Percentiles rank a stretch among this genome's conserved stretches.
Evolutionary conservation across 1,284 basidiomycete genomes (phyloP).

Genomic region (Malassezia restricta): DNA sequence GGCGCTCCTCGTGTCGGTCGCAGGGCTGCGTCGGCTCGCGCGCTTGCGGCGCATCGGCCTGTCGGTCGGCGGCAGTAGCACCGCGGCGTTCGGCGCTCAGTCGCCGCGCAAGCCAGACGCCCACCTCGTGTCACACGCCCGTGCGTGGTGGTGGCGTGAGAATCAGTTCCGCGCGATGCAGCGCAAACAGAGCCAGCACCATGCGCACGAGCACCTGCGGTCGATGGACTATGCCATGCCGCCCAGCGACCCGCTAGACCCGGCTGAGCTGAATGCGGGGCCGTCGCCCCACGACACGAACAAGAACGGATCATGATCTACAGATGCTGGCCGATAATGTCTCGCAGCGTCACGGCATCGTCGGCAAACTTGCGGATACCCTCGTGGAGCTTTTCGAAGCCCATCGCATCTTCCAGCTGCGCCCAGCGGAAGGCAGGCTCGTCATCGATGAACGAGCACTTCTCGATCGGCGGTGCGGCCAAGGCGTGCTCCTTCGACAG

Average conservation of each 20-base stretch:
- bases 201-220: background rate
- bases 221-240: background rate
- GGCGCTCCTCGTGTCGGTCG: slow-evolving; percentile 17
- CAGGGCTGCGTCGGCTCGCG: slow-evolving; percentile 22
- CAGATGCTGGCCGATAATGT: slow-evolving; percentile 58
- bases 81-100: background rate
- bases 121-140: slow-evolving; percentile 7
- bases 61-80: background rate
- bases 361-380: slow-evolving; percentile 79
- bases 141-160: slow-evolving; percentile 18
- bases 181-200: slow-evolving; percentile 1
- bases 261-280: slow-evolving; percentile 4
- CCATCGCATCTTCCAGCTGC: slow-evolving; percentile 55
- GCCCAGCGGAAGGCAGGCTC: slow-evolving; percentile 90
- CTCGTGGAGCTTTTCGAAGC: slow-evolving; percentile 58
- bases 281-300: slow-evolving; percentile 5
- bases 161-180: slow-evolving; percentile 16
- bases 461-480: slow-evolving; percentile 57
- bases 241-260: background rate
- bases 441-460: slow-evolving; percentile 78
- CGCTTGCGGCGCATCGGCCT: slow-evolving; percentile 24
- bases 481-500: slow-evolving; percentile 60
- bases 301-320: background rate
- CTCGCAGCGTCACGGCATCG: slow-evolving; percentile 81
- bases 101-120: slow-evolving; percentile 1